Base-by-base conservation (phyloP, 1,284 basidiomycete species). In the Mrakiaceae sp. region DNA sequence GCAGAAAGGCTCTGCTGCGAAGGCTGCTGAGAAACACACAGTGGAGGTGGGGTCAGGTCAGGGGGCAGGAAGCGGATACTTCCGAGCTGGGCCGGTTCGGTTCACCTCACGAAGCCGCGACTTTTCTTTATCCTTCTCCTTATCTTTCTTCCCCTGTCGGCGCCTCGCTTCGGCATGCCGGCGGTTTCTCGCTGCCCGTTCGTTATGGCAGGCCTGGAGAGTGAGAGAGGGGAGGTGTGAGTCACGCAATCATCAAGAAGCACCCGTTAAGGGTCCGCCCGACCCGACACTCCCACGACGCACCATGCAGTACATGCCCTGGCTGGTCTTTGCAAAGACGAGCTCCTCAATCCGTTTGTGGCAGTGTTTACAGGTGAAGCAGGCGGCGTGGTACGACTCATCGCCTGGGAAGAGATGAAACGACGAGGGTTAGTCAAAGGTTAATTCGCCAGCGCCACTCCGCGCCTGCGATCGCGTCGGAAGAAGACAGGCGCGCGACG, bases 251-350 rank as follows among this genome's bases (percentile, higher is more conserved):
- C 27, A 1, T 27, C 27, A 27, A 27, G 27, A 27, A 27, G 27
- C 27, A 27, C 27, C 2, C 27, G 27, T 27, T 27, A 1, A 27
- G 27, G 27, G 27, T 27, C 27, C 27, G 27, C 27, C 27, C 27
- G 27, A 27, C 27, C 27, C 27, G 27, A 27, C 27, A 27, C 27
- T 27, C 27, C 27, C 27, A 27, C 27, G 8, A 70, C 74, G 67
- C 50, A 76, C 85, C 94, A 98, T 97, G 75, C 95, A 98, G 76
- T 98, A 98, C 69, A 98, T 98, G 59, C 96, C 95, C 72, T 97
- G 91, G 68, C 86, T 90, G 0, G 96, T 98, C 80, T 98, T 98
- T 64, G 95, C 96, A 72, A 98, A 98, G 64, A 98, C 91, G 62
- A 98, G 84, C 75, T 98, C 95, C 76, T 98, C 94, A 71, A 98